Evolutionary conservation across 2,329 filamentous ascomycete genomes (phyloP).

Genomic region (Aspergillus sp.): DNA sequence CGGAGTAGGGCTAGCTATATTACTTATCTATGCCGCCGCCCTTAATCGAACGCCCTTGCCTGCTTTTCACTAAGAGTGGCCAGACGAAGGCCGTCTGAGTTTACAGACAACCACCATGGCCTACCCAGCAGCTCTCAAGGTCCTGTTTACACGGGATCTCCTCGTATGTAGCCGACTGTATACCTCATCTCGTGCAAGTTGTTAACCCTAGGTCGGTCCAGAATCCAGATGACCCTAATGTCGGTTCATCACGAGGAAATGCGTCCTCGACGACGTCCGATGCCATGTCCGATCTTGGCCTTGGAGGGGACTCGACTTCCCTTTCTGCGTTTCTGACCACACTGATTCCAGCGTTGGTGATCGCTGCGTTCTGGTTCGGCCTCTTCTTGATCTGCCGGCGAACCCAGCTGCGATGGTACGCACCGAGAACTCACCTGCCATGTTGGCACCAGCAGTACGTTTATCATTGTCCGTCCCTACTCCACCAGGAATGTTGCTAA

Average conservation of each 20-base stretch:
- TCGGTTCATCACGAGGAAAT: slow-evolving; percentile 44
- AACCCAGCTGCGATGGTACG: slow-evolving; percentile 49
- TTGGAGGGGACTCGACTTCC: slow-evolving; percentile 48
- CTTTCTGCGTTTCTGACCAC: slow-evolving; percentile 52
- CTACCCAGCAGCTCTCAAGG: background rate
- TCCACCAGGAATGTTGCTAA: background rate
- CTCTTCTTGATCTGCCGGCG: slow-evolving; percentile 51
- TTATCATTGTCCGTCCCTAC: background rate
- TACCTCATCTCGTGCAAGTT: background rate
- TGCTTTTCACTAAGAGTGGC: background rate
- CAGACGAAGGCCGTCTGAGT: background rate
- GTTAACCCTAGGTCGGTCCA: slow-evolving; percentile 15
- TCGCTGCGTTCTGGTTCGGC: slow-evolving; percentile 46
- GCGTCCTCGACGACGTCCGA: slow-evolving; percentile 39
- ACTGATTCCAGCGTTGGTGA: slow-evolving; percentile 49
- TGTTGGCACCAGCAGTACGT: slow-evolving; percentile 44
- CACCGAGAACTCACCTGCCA: slow-evolving; percentile 46
- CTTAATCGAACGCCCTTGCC: background rate
- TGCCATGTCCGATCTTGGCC: slow-evolving; percentile 31
- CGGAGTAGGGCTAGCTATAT: background rate
- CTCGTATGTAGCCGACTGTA: slow-evolving; percentile 13
- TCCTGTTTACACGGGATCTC: slow-evolving; percentile 6
- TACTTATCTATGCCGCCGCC: background rate
- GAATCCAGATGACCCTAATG: slow-evolving; percentile 45
- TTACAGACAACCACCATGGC: slow-evolving; percentile 7